A percentile compares a stretch with the other conserved stretches of the same genome.
Conservation (phyloP, 306 rosid species). For the Macrotyloma uniflorum region DNA sequence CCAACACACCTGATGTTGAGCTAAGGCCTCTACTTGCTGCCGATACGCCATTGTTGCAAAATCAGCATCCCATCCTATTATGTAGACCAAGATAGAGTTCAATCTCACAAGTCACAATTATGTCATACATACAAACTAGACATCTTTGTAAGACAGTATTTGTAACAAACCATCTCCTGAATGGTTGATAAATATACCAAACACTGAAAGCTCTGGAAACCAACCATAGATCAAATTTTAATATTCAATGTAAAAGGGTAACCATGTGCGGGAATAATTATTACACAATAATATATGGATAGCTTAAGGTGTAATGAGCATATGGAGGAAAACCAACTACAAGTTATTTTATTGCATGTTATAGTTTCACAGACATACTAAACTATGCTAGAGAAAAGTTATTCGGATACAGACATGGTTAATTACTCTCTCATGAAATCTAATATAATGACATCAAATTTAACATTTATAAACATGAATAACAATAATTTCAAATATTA, state of each 20-base stretch:
- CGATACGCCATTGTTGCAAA: slow-evolving; percentile 97
- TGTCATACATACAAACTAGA: slow-evolving; percentile 21
- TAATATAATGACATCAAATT: slow-evolving; percentile 14
- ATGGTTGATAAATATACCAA: slow-evolving; percentile 23
- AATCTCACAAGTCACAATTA: slow-evolving; percentile 39
- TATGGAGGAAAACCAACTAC: slow-evolving; percentile 17
- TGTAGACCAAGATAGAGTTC: slow-evolving; percentile 32
- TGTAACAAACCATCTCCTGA: slow-evolving; percentile 16
- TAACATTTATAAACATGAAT: slow-evolving; percentile 25
- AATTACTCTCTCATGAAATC: slow-evolving; percentile 25
- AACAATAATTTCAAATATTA: neutral
- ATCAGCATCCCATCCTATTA: slow-evolving; percentile 96
- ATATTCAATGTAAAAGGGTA: slow-evolving; percentile 4
- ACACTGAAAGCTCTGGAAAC: slow-evolving; percentile 1
- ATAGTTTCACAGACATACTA: slow-evolving; percentile 9
- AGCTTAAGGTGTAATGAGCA: neutral
- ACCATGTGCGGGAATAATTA: neutral
- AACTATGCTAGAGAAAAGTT: slow-evolving; percentile 4
- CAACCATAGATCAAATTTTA: slow-evolving; percentile 4
- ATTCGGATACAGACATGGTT: slow-evolving; percentile 7
- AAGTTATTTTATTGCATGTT: neutral
- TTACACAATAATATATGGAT: slow-evolving; percentile 2
- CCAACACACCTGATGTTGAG: slow-evolving; percentile 83
- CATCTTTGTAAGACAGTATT: slow-evolving; percentile 19
- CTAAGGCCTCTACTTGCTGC: slow-evolving; percentile 93